Evolutionary conservation across 305 asterid species (phyloP).

Genomic region (Fraxinus dipetala): DNA sequence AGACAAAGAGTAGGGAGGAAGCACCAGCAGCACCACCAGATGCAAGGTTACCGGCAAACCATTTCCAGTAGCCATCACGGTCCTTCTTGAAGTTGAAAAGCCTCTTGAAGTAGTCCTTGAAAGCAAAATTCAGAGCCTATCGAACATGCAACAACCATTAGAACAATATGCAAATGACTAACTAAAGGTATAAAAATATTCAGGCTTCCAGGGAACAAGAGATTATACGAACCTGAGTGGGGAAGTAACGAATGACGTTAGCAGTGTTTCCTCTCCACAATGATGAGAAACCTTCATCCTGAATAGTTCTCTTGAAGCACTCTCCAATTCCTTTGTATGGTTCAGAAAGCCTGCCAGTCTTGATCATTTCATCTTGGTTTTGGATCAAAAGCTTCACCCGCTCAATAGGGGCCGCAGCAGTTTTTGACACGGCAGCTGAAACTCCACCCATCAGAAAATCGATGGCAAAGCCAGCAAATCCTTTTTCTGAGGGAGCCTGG

Average conservation of each 20-base stretch:
- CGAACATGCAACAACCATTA: no score
- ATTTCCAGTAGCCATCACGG: neutral
- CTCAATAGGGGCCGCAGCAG: neutral
- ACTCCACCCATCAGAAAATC: no score
- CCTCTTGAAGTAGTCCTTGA: neutral
- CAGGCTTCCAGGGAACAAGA: neutral
- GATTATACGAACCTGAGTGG: conserved; percentile 17
- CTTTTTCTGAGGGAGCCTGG: neutral
- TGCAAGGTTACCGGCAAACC: neutral
- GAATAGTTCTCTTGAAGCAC: conserved; percentile 18
- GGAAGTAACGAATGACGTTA: conserved; percentile 26
- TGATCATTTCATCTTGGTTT: neutral
- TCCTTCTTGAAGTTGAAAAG: no score
- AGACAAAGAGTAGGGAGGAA: neutral
- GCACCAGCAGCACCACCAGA: neutral
- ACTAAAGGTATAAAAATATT: no score
- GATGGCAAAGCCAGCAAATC: neutral
- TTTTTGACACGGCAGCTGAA: neutral
- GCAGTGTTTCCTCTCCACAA: conserved; percentile 28
- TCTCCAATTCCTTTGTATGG: conserved; percentile 25
- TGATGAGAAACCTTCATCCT: conserved; percentile 16
- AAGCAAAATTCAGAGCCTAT: no score
- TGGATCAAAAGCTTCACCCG: neutral
- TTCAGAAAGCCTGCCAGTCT: conserved; percentile 11
- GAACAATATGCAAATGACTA: no score